Base-by-base conservation (phyloP, 495 filamentous ascomycete species). In the Terfezia boudieri region DNA sequence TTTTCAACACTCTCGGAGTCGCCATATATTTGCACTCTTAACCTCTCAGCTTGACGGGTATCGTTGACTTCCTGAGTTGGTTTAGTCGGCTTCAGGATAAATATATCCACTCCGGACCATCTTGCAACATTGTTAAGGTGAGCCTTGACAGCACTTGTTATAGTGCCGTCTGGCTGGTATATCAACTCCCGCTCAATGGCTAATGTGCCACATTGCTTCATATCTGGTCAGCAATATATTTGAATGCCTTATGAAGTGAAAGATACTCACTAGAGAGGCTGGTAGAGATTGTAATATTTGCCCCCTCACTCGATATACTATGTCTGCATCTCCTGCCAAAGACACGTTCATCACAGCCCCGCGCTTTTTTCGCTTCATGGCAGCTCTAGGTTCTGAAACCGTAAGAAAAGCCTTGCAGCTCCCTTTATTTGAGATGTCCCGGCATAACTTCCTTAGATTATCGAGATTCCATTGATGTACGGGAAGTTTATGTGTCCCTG, bases 1-100 rank as follows among this genome's bases (percentile, higher is more conserved):
- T 95, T 86, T 69, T 98, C 90, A 9, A 84, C 80, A 64, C 84
- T 93, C 69, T 96, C 82, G 72, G 86, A 79, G 67, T 96, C 90
- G 37, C 92, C 92, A 61, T 89, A 96, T 58, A 98, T 92, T 54
- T 82, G 83, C 54, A 94, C 81, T 56, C 88, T 80, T 68, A 93
- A 81, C 54, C 90, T 77, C 59, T 86, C 79, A 61, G 94, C 86
- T 55, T 76, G 74, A 26, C 74, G 74, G 35, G 73, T 72, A 59
- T 78, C 69, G 49, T 32, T 51, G 26, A 70, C 71, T 49, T 81
- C 81, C 82, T 82, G 56, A 72, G 76, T 48, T 68, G 68, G 49
- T 78, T 74, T 69, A 85, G 92, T 22, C 84, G 88, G 52, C 81
- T 85, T 61, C 55, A 96, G 74, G 16, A 98, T 71, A 68, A 98